phyloP scores from a whole-genome alignment of 1,284 basidiomycete species.

The Coniferiporia sulphurascens region DNA sequence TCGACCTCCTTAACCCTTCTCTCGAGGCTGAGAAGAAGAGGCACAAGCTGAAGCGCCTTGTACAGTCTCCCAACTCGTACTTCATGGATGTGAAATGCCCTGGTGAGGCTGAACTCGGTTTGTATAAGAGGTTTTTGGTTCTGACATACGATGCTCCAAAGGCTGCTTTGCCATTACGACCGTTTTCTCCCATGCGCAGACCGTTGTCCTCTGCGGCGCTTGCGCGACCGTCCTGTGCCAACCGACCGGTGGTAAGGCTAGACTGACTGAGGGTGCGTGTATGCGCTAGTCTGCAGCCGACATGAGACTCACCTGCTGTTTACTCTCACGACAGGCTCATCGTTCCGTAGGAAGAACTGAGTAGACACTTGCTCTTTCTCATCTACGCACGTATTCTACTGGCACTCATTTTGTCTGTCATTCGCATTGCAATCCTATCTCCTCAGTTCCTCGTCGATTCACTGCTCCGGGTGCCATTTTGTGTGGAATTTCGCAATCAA shows the following conservation, averaged over 20 bases:
- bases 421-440: slow-evolving; percentile 4
- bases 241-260: slow-evolving; percentile 98
- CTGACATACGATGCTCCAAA: slow-evolving; percentile 29
- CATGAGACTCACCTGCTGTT: neutral
- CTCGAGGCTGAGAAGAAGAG: slow-evolving; percentile 81
- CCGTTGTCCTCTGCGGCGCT: slow-evolving; percentile 87
- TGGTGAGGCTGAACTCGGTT: slow-evolving; percentile 47
- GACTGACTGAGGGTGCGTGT: slow-evolving; percentile 91
- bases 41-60: slow-evolving; percentile 99
- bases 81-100: slow-evolving; percentile 99
- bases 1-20: slow-evolving; percentile 98
- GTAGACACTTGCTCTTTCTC: slow-evolving; percentile 25
- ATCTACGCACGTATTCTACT: slow-evolving; percentile 1
- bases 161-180: slow-evolving; percentile 94
- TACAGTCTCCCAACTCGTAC: slow-evolving; percentile 97
- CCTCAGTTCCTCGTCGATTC: neutral
- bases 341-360: slow-evolving; percentile 85
- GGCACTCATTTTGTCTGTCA: slow-evolving; percentile 5
- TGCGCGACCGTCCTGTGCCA: slow-evolving; percentile 97
- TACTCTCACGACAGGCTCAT: slow-evolving; percentile 53
- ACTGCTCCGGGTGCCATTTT: neutral
- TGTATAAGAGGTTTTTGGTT: slow-evolving; percentile 24
- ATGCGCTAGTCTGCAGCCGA: slow-evolving; percentile 11
- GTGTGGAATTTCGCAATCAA: neutral
- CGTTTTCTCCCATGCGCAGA: slow-evolving; percentile 94